Base-by-base conservation (phyloP, 345 rosid genomes). In the Linum tenue region DNA sequence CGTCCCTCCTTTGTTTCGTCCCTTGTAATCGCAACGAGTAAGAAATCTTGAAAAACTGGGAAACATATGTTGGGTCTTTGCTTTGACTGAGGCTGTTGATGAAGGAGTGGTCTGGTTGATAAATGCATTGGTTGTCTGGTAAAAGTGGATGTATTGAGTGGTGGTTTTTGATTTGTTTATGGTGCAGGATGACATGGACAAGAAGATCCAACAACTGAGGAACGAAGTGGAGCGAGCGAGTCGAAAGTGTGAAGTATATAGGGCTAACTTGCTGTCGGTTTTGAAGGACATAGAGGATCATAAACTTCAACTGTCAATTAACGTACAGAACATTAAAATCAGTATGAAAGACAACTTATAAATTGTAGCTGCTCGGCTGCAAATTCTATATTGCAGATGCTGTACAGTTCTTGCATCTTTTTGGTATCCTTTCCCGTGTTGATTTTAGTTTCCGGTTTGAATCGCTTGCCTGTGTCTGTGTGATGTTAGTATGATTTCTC, bases 241-340 rank as follows among this genome's bases (percentile, higher is more conserved):
- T 37, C 62, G 75, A 64, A 79, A 75, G 73, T 76, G 85, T 65
- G 83, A 78, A 74, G 78, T 75, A 35, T 81, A 79, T 66, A 70
- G 81, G 64, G 75, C 79, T n/a, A 84, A 81, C 72, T 68, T 84
- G 72, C 75, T 79, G 62, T 78, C 84, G 37, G 73, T 84, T 7
- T 73, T 84, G 62, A 81, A 79, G 69, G 85, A 79, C 58, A 72
- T 84, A 53, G 82, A 84, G 59, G 81, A 79, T 53, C 81, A 84
- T 69, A 81, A 81, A 75, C 61, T 84, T 35, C 81, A 79, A 39
- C 31, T 71, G 38, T 71, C 74, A 5, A 42, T 71, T 39, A 71
- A 71, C 41, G 74, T 65, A 38, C 65, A 70, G 38, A 70, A 70
- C 36, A 48, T 70, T 37, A 70, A 50, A 63, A 35, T 70, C 11